A percentile compares a stretch with the other conserved stretches of the same genome.
These are phyloP conservation scores for Breynia disticha DNA, from an alignment of 441 rosid genomes.

Conservation along the genomic window DNA sequence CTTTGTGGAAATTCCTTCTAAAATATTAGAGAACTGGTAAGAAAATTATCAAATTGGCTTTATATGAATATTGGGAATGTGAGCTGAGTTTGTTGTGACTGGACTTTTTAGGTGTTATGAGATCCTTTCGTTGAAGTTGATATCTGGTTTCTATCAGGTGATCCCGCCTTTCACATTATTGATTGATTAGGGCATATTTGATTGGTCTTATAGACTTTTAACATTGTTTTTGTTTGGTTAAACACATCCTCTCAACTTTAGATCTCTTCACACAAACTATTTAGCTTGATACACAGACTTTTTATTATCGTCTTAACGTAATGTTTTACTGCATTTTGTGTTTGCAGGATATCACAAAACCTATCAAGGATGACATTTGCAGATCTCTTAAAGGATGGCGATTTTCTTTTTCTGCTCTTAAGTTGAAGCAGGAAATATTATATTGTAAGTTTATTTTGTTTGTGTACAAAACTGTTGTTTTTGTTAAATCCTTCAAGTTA, in stretches of 20 bases:
- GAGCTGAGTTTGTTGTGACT: constrained; percentile 15
- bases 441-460: constrained; percentile 53
- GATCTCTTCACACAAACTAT: not conserved
- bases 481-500: constrained; percentile 1
- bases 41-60: constrained; percentile 14
- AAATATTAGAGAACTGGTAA: constrained; percentile 75
- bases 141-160: constrained; percentile 96
- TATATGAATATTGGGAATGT: constrained; percentile 2
- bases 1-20: constrained; percentile 88
- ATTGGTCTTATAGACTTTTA: too few species aligned
- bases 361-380: constrained; percentile 73
- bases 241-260: not conserved
- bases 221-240: not conserved
- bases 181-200: too few species aligned
- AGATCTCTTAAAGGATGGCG: constrained; percentile 75
- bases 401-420: constrained; percentile 71
- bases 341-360: constrained; percentile 75
- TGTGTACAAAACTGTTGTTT: constrained; percentile 3
- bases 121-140: constrained; percentile 72
- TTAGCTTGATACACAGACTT: not conserved
- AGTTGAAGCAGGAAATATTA: constrained; percentile 84
- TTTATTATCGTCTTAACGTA: not conserved
- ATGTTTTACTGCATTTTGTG: constrained; percentile 2
- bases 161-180: constrained; percentile 9
- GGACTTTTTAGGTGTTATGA: constrained; percentile 71